Conservation (phyloP, 805 yeast species). For the Yarrowia alimentaria region DNA sequence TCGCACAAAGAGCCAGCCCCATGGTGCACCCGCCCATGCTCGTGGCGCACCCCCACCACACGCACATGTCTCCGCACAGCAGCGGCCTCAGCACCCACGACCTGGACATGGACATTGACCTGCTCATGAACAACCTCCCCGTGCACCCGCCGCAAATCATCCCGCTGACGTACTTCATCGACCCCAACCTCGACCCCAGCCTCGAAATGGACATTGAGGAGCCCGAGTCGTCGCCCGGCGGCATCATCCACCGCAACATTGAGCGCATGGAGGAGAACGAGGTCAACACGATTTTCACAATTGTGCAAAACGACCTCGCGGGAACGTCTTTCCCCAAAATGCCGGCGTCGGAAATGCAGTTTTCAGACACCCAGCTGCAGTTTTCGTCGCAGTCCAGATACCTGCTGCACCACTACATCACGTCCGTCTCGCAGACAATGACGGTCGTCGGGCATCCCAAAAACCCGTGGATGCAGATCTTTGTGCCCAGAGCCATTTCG, state of each 20-base stretch:
- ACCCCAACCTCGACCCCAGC: conserved; percentile 12
- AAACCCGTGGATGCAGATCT: conserved; percentile 87
- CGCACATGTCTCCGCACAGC: conserved; percentile 1
- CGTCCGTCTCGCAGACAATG: conserved; percentile 77
- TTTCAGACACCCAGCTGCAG: conserved; percentile 31
- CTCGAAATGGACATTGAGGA: conserved; percentile 6
- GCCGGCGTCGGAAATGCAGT: conserved; percentile 4
- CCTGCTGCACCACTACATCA: conserved; percentile 66
- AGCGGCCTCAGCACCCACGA: too few relatives aligned
- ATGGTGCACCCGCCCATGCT: too few relatives aligned
- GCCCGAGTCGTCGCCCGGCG: not conserved
- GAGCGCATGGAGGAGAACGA: conserved; percentile 25
- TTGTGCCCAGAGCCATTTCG: conserved; percentile 75
- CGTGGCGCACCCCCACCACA: not conserved
- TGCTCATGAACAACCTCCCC: conserved; percentile 15
- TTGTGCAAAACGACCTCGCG: conserved; percentile 17
- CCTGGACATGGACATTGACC: conserved; percentile 8
- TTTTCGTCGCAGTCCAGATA: conserved; percentile 58
- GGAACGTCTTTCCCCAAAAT: conserved; percentile 22
- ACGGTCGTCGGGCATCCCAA: conserved; percentile 67
- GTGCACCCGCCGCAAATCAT: conserved; percentile 19
- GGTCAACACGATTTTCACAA: conserved; percentile 25
- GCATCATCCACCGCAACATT: conserved; percentile 20
- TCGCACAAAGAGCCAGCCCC: too few relatives aligned
- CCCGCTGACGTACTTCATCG: conserved; percentile 10